Conservation (phyloP, 2,329 filamentous ascomycete species). For the Hymenoscyphus salicellus region DNA sequence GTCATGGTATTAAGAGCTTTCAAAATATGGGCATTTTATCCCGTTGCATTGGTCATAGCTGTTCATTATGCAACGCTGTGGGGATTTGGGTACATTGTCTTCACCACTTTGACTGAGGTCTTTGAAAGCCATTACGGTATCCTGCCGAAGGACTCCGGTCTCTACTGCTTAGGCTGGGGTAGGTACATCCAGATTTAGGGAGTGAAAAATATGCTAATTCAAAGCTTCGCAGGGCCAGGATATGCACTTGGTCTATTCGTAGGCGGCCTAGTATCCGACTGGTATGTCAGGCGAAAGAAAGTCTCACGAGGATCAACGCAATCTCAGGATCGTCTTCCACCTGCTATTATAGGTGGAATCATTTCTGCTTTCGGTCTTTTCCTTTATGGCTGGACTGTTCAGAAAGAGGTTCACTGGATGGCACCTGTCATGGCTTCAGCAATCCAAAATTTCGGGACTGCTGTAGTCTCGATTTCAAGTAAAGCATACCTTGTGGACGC, state of each 20-base stretch:
- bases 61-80: background rate
- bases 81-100: slow-evolving; percentile 4
- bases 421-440: slow-evolving; percentile 3
- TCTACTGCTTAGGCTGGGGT: slow-evolving; percentile 2
- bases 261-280: slow-evolving; percentile 3
- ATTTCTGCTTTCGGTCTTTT: slow-evolving; percentile 2
- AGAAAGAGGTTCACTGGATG: slow-evolving; percentile 3
- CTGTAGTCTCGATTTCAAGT: background rate
- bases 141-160: background rate
- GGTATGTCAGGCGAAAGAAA: slow-evolving; percentile 7
- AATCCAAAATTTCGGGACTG: slow-evolving; percentile 1
- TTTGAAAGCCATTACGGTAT: slow-evolving; percentile 4
- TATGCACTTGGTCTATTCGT: slow-evolving; percentile 3
- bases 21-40: slow-evolving; percentile 6
- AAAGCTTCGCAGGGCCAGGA: background rate
- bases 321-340: slow-evolving; percentile 1
- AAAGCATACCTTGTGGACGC: slow-evolving; percentile 7
- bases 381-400: slow-evolving; percentile 3
- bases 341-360: background rate
- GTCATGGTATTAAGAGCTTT: slow-evolving; percentile 1
- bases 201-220: background rate
- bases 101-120: slow-evolving; percentile 6
- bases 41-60: slow-evolving; percentile 1
- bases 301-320: background rate
- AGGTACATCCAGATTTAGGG: background rate